Evolutionary conservation across 371 early-diverging fungal genomes (phyloP).

Genomic region (Mortierella sp.): DNA sequence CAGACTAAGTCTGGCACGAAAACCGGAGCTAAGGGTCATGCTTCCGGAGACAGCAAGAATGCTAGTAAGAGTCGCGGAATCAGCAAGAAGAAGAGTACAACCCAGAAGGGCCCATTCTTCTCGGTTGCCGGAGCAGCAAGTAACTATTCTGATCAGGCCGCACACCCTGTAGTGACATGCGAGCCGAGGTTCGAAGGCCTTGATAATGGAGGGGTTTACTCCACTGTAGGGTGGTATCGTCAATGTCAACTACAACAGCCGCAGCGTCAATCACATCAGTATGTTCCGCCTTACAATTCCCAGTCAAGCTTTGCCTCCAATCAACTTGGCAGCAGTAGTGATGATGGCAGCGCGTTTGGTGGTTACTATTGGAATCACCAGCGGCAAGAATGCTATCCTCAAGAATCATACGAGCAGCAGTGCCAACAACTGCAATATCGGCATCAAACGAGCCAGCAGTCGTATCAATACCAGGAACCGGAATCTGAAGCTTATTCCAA

Average conservation of each 20-base stretch:
- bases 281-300: neutral
- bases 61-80: slow-evolving; percentile 1
- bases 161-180: neutral
- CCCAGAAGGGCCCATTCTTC: neutral
- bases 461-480: neutral
- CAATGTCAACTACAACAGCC: neutral
- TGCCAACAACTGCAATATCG: neutral
- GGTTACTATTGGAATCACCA: neutral
- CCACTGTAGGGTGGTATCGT: neutral
- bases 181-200: neutral
- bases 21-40: neutral
- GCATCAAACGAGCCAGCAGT: neutral
- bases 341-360: neutral
- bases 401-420: neutral
- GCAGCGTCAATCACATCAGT: neutral
- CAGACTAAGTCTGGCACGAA: neutral
- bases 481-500: neutral
- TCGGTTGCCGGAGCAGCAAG: neutral
- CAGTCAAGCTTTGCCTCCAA: neutral
- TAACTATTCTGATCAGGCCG: neutral
- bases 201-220: neutral
- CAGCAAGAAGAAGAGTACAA: slow-evolving; percentile 10
- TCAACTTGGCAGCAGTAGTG: neutral
- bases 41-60: neutral
- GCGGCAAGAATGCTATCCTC: neutral